Conservation (phyloP, 306 rosid genomes). For the Acacia melanoxylon region DNA sequence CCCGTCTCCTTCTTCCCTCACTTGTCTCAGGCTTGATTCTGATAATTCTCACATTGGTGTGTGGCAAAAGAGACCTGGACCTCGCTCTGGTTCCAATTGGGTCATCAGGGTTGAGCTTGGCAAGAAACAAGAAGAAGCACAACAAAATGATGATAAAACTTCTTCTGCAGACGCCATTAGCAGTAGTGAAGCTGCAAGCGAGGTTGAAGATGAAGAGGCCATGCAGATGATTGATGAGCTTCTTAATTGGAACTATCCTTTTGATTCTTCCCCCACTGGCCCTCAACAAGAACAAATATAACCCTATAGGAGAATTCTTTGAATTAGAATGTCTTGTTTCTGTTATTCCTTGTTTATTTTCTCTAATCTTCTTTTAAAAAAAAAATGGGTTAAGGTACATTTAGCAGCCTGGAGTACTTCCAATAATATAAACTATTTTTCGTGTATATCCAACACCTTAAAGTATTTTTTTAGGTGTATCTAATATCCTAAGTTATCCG, state of each 20-base stretch:
- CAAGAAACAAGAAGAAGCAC: conserved; percentile 35
- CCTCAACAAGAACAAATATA: conserved; percentile 25
- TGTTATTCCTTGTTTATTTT: conserved; percentile 34
- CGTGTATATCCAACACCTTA: too few relatives aligned
- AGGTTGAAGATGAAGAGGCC: conserved; percentile 62
- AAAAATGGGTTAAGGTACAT: too few relatives aligned
- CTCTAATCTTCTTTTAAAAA: background rate
- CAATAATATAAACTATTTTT: too few relatives aligned
- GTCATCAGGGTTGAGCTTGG: conserved; percentile 93
- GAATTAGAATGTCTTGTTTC: conserved; percentile 15
- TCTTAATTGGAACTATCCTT: conserved; percentile 75
- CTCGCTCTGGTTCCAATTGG: conserved; percentile 81
- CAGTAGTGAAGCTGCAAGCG: conserved; percentile 27
- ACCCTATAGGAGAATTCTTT: conserved; percentile 34
- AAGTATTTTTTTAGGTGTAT: too few relatives aligned
- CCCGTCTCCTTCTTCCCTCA: conserved; percentile 91
- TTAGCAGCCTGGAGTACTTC: too few relatives aligned
- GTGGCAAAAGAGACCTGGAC: conserved; percentile 90
- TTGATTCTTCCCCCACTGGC: conserved; percentile 44
- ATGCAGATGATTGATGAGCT: conserved; percentile 97
- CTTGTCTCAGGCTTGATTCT: conserved; percentile 87
- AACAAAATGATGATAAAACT: background rate
- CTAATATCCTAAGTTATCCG: too few relatives aligned
- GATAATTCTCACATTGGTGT: conserved; percentile 97
- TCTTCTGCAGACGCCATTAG: background rate